Percentiles rank a stretch among this genome's conserved stretches.
These are phyloP conservation scores for Yarrowia hollandica DNA, from an alignment of 805 yeast genomes.

Conservation along the genomic window DNA sequence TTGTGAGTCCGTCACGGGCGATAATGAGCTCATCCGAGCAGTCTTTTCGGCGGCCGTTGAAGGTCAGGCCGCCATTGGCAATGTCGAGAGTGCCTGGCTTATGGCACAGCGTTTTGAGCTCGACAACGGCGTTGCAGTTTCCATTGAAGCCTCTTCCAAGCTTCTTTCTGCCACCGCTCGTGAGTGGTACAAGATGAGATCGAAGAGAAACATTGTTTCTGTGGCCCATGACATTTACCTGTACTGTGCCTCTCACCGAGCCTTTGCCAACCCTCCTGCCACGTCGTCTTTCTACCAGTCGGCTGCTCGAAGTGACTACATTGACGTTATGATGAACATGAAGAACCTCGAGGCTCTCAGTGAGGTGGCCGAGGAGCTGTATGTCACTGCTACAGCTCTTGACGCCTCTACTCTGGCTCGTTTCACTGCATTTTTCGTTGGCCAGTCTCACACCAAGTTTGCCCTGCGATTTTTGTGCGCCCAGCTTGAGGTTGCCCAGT, in stretches of 20 bases:
- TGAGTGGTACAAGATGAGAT: background rate
- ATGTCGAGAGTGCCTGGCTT: background rate
- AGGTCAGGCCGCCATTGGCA: background rate
- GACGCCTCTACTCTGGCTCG: conserved; percentile 1
- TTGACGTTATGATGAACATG: background rate
- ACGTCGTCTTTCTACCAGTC: background rate
- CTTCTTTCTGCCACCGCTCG: background rate
- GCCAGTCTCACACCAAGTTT: background rate
- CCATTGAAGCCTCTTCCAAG: conserved; percentile 1
- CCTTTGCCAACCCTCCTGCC: background rate
- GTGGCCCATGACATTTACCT: conserved; percentile 6
- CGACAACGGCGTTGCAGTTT: background rate
- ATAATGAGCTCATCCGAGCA: background rate
- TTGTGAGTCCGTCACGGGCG: conserved; percentile 2
- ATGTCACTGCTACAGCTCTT: conserved; percentile 13
- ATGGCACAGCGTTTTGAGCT: conserved; percentile 12
- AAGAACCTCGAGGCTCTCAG: background rate
- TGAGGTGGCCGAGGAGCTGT: conserved; percentile 17
- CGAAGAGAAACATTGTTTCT: background rate
- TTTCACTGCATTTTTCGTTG: background rate
- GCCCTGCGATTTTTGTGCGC: conserved; percentile 14
- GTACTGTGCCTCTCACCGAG: conserved; percentile 14
- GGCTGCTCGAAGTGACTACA: background rate
- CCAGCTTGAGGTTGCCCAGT: conserved; percentile 3
- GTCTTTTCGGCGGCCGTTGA: conserved; percentile 4